phyloP scores from a whole-genome alignment of 176 grass and related monocot genomes.

The Aegilops umbellulata region DNA sequence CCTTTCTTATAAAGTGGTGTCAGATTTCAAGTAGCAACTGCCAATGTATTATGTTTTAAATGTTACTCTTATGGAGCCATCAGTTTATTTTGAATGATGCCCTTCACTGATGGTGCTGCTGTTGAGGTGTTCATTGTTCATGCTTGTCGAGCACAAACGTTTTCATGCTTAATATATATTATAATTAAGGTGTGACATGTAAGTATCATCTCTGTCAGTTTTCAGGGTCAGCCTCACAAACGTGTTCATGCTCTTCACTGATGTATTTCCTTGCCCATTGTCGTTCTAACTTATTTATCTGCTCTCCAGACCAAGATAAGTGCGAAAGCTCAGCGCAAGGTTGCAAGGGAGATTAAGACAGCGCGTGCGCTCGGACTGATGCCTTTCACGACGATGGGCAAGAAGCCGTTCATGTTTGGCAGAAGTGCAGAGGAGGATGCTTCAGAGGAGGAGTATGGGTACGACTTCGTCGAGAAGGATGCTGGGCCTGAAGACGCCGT shows the following conservation, averaged over 20 bases:
- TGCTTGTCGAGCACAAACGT: not conserved
- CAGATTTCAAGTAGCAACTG: not conserved
- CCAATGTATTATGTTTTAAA: not conserved
- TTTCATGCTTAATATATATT: not conserved
- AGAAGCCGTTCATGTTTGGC: slow-evolving; percentile 66
- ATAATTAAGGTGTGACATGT: not conserved
- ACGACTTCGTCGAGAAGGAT: slow-evolving; percentile 23
- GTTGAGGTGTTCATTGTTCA: not conserved
- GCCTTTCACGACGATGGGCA: slow-evolving; percentile 96
- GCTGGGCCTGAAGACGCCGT: slow-evolving; percentile 7
- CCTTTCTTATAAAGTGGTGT: not conserved
- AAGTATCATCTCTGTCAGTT: not conserved
- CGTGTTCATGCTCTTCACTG: not conserved
- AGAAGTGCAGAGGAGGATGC: slow-evolving; percentile 63
- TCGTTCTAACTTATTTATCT: not conserved
- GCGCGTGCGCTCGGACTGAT: slow-evolving; percentile 78
- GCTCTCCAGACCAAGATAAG: slow-evolving; percentile 75
- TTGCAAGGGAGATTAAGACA: slow-evolving; percentile 93
- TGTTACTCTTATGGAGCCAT: not conserved
- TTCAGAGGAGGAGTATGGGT: slow-evolving; percentile 40
- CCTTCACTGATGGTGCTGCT: not conserved
- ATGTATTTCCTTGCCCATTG: not conserved
- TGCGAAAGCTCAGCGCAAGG: slow-evolving; percentile 91
- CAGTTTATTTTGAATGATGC: not conserved
- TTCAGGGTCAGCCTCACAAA: not conserved